Evolutionary conservation across 2,329 filamentous ascomycete species (phyloP), one percentile per base, ranked within the genome.

Genomic region (Ceratocystis papillata): DNA sequence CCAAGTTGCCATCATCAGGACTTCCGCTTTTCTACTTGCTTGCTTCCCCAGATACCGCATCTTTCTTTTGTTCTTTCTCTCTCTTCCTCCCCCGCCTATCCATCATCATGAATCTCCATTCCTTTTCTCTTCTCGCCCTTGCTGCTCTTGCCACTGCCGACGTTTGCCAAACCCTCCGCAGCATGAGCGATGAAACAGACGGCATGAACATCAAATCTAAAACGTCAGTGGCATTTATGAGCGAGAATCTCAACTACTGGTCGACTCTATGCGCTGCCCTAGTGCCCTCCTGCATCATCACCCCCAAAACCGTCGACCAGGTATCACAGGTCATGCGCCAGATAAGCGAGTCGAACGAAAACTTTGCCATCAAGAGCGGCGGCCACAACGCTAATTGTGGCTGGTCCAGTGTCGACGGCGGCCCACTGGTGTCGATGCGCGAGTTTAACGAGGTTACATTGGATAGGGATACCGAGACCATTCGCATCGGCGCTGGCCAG

Each of bases 401-500:
- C 2, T 73, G 71, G 46, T 74, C 72, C 37, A 68, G 73, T 45
- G 66, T 72, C 5, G 53, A 71, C 6, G 73, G 72, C 48, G 65
- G 61, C 44, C 61, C 50, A 12, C 30, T 67, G 62, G 67, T 74
- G 10, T 73, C 71, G 6, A 68, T 75, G n/a, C 72, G 73, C 55
- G 63, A 68, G 25, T 62, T 73, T 15, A 69, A 70, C 48, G 37
- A 63, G 25, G 66, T 71, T 3, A 63, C 67, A 1, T 68, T 71
- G 20, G 64, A 70, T 30, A 59, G 55, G 1, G 63, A 66, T 12
- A 73, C 73, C 8, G 70, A 70, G 1, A 75, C 73, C 1, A 76
- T 77, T 5, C 74, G 72, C 17, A 72, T 82, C 15, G 79, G 79
- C 0, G 71, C 77, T 0, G 81, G 80, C 1, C 75, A 75, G 30